phyloP scores from a whole-genome alignment of 2,329 filamentous ascomycete genomes.

The Gnomoniopsis smithogilvyi region DNA sequence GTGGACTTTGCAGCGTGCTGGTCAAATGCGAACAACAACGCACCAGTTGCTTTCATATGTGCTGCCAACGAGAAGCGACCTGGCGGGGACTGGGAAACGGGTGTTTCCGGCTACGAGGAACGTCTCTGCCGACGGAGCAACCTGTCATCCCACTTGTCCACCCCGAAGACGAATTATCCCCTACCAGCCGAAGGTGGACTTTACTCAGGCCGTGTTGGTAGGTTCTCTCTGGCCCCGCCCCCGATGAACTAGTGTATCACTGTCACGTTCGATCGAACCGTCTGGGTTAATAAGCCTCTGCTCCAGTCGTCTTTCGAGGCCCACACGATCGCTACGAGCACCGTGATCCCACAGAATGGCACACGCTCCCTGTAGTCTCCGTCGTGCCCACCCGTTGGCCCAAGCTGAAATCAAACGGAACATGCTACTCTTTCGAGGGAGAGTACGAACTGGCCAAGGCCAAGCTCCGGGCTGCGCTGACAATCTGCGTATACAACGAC shows the following conservation, averaged over 20 bases:
- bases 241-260: background rate
- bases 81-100: conserved; percentile 75
- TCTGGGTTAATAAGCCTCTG: background rate
- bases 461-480: conserved; percentile 68
- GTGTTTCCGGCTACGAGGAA: conserved; percentile 63
- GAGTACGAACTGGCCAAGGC: conserved; percentile 70
- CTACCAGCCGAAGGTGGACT: conserved; percentile 68
- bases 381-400: conserved; percentile 70
- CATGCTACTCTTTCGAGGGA: conserved; percentile 67
- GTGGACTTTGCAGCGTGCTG: conserved; percentile 60
- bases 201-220: conserved; percentile 65
- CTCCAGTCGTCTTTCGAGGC: conserved; percentile 67
- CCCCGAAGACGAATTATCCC: conserved; percentile 66
- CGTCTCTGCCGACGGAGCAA: conserved; percentile 73
- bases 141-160: conserved; percentile 64
- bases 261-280: background rate
- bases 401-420: conserved; percentile 66
- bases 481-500: conserved; percentile 62
- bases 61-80: conserved; percentile 73
- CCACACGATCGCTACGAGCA: conserved; percentile 63
- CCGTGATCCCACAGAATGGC: conserved; percentile 49
- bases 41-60: conserved; percentile 63
- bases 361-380: conserved; percentile 67
- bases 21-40: conserved; percentile 36
- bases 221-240: conserved; percentile 4